Evolutionary conservation across 257 asterid species (phyloP).

Genomic region (Penstemon barbatus): DNA sequence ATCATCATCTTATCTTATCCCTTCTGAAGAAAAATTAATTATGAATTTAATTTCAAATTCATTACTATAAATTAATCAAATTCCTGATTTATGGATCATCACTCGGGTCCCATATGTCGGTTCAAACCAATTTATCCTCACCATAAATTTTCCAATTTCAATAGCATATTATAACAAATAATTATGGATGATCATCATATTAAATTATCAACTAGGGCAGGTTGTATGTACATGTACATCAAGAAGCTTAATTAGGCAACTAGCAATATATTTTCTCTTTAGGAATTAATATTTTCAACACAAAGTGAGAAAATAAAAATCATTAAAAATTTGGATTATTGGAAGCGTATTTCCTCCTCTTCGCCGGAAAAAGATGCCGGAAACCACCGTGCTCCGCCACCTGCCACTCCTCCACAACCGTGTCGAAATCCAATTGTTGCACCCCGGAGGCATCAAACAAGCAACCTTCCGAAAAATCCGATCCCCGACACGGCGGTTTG

Average conservation of each 20-base stretch:
- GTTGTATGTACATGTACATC: conserved; percentile 27
- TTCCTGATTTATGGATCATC: conserved; percentile 8
- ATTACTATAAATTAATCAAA: background rate
- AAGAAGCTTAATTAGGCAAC: conserved; percentile 26
- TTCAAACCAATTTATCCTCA: conserved; percentile 3
- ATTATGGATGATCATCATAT: conserved; percentile 5
- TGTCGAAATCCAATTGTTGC: conserved; percentile 50
- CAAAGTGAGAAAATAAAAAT: conserved; percentile 31
- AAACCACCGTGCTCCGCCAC: conserved; percentile 48
- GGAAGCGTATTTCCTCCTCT: conserved; percentile 65
- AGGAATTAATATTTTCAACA: conserved; percentile 13
- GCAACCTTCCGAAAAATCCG: conserved; percentile 47
- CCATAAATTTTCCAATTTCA: background rate
- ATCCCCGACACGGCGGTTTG: conserved; percentile 46
- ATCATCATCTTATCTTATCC: too few species aligned
- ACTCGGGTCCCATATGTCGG: conserved; percentile 7
- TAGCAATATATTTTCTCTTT: conserved; percentile 16
- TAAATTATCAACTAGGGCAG: conserved; percentile 30
- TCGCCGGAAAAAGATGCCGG: conserved; percentile 51
- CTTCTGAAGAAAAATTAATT: too few species aligned
- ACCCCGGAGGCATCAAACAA: conserved; percentile 42
- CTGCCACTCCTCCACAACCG: conserved; percentile 54
- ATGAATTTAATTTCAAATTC: too few species aligned
- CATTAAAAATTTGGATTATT: conserved; percentile 55
- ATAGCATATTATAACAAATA: background rate